Percentiles rank a stretch among this genome's conserved stretches.
phyloP scores from a whole-genome alignment of 441 rosid genomes.

The Erodium chrysanthum region DNA sequence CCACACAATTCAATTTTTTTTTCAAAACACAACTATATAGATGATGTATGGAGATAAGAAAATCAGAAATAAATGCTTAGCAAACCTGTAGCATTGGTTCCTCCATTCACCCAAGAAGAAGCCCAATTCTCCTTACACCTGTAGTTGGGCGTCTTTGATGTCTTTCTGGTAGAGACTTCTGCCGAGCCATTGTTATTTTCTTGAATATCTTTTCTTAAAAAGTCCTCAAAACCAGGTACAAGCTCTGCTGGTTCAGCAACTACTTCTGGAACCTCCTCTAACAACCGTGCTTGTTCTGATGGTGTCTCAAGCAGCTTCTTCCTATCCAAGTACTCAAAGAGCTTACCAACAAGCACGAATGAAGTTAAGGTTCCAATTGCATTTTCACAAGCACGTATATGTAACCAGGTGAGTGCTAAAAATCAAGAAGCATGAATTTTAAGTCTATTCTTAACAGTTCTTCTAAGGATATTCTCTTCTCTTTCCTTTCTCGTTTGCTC shows the following conservation, averaged over 20 bases:
- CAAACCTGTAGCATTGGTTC: slow-evolving; percentile 22
- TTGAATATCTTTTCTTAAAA: slow-evolving; percentile 15
- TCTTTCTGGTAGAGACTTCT: slow-evolving; percentile 1
- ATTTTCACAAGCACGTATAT: too few species aligned
- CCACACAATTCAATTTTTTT: not conserved
- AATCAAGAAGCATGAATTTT: not conserved
- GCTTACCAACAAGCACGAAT: slow-evolving; percentile 19
- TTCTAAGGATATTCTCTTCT: slow-evolving; percentile 46
- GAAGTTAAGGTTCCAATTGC: slow-evolving; percentile 29
- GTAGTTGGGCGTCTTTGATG: not conserved
- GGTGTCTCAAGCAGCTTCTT: slow-evolving; percentile 33
- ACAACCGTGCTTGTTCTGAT: slow-evolving; percentile 35
- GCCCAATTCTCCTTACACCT: slow-evolving; percentile 11
- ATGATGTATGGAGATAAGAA: not conserved
- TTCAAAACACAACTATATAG: not conserved
- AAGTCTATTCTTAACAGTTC: not conserved
- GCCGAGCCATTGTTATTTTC: not conserved
- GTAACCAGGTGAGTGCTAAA: too few species aligned
- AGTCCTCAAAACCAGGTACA: slow-evolving; percentile 17
- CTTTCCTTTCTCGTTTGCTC: slow-evolving; percentile 43
- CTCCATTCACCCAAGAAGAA: slow-evolving; percentile 1
- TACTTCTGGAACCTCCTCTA: slow-evolving; percentile 35
- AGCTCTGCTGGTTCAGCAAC: slow-evolving; percentile 28
- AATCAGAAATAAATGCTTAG: slow-evolving; percentile 1
- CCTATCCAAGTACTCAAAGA: slow-evolving; percentile 27